phyloP scores from a whole-genome alignment of 2,329 filamentous ascomycete genomes.

The Metarhizium rileyi region DNA sequence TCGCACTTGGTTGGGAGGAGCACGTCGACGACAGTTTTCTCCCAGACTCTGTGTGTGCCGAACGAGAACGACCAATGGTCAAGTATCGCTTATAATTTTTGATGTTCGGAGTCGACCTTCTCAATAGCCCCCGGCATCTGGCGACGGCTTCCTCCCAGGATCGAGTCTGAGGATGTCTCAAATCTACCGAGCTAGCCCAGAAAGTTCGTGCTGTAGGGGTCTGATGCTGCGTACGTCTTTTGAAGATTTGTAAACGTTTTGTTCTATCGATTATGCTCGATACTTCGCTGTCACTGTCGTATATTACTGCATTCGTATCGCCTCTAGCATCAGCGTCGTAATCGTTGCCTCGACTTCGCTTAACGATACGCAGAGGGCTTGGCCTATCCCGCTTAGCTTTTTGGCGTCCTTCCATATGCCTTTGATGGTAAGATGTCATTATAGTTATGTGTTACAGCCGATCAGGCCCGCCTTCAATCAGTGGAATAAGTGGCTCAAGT shows the following conservation, averaged over 20 bases:
- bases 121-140: conserved; percentile 9
- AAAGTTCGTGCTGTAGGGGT: not conserved
- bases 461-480: not conserved
- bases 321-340: not conserved
- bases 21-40: conserved; percentile 1
- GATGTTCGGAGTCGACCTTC: conserved; percentile 7
- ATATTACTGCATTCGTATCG: not conserved
- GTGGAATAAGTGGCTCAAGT: not conserved
- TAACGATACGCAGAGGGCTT: conserved; percentile 41
- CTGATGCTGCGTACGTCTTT: conserved; percentile 5
- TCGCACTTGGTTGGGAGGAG: not conserved
- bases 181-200: conserved; percentile 8
- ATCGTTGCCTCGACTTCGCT: conserved; percentile 17
- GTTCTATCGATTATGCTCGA: conserved; percentile 1
- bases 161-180: conserved; percentile 2
- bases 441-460: conserved; percentile 4
- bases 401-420: not conserved
- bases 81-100: conserved; percentile 3
- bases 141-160: conserved; percentile 10
- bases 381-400: conserved; percentile 20
- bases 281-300: conserved; percentile 1
- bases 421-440: conserved; percentile 24
- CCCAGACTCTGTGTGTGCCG: conserved; percentile 2
- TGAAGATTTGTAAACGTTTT: conserved; percentile 7
- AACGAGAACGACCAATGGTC: conserved; percentile 3